These are phyloP conservation scores for Sistotremastrum niveocremeum DNA, from an alignment of 768 basidiomycete genomes.

Conservation along the genomic window DNA sequence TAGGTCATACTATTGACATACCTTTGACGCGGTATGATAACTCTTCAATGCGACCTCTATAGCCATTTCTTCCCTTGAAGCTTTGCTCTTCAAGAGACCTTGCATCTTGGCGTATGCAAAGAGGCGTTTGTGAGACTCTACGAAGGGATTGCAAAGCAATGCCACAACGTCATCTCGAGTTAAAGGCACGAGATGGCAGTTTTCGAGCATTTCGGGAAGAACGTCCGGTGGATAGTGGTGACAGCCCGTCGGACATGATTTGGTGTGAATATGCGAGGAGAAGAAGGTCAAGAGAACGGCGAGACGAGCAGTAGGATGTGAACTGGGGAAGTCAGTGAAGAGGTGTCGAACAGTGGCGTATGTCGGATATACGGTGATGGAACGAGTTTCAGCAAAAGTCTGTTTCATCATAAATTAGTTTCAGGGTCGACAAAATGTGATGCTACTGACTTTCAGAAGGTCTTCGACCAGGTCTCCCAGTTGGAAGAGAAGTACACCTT, in stretches of 20 bases:
- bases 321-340: slow-evolving; percentile 51
- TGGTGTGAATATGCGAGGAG: slow-evolving; percentile 17
- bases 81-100: slow-evolving; percentile 29
- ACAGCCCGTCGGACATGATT: slow-evolving; percentile 7
- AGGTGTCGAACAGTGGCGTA: slow-evolving; percentile 45
- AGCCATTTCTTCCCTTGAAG: slow-evolving; percentile 30
- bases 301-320: slow-evolving; percentile 45
- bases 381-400: slow-evolving; percentile 60
- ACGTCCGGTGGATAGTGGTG: slow-evolving; percentile 16
- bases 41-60: slow-evolving; percentile 47
- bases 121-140: slow-evolving; percentile 40
- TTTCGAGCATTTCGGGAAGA: slow-evolving; percentile 39
- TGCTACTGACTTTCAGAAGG: slow-evolving; percentile 42
- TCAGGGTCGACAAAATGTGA: not conserved
- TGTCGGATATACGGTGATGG: slow-evolving; percentile 37
- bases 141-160: slow-evolving; percentile 55
- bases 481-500: slow-evolving; percentile 53
- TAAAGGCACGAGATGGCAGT: slow-evolving; percentile 40
- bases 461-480: slow-evolving; percentile 50
- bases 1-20: not conserved
- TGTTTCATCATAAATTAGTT: slow-evolving; percentile 14
- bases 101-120: slow-evolving; percentile 34
- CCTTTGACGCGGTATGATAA: slow-evolving; percentile 46
- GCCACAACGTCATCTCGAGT: slow-evolving; percentile 45
- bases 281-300: slow-evolving; percentile 65